A percentile compares a stretch with the other conserved stretches of the same genome.
phyloP scores from a whole-genome alignment of 352 stramenopile species.

The Aphanomyces stellatus region DNA sequence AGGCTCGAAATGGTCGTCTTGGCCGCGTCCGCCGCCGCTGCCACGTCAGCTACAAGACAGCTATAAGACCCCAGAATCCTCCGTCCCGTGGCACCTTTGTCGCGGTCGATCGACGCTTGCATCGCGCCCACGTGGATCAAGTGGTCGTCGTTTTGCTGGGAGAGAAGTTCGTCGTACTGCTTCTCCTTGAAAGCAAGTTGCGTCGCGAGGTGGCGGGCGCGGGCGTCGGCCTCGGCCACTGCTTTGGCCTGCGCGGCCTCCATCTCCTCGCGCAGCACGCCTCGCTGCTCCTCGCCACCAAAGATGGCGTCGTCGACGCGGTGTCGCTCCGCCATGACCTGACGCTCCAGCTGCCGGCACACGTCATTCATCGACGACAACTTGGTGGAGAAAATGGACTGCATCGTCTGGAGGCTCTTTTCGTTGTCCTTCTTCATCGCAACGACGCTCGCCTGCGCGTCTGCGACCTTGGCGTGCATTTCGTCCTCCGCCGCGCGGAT shows the following conservation, averaged over 20 bases:
- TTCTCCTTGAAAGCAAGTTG: slow-evolving; percentile 19
- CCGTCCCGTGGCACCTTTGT: background rate
- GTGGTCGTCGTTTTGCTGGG: slow-evolving; percentile 3
- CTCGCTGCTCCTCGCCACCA: slow-evolving; percentile 29
- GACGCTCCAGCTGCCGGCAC: slow-evolving; percentile 22
- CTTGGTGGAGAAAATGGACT: slow-evolving; percentile 21
- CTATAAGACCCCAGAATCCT: too few relatives aligned
- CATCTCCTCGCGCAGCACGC: slow-evolving; percentile 16
- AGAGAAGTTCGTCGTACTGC: background rate
- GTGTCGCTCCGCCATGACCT: background rate
- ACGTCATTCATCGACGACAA: slow-evolving; percentile 42
- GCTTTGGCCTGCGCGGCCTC: background rate
- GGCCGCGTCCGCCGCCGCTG: background rate
- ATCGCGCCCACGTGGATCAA: background rate
- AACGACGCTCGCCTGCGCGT: slow-evolving; percentile 21
- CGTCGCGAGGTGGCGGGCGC: background rate
- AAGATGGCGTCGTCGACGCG: slow-evolving; percentile 33
- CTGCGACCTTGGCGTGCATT: background rate
- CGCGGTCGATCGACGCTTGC: background rate
- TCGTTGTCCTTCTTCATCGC: slow-evolving; percentile 36
- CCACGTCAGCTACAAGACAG: background rate
- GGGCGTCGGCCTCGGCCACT: slow-evolving; percentile 22
- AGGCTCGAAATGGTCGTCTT: slow-evolving; percentile 22
- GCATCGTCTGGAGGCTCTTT: slow-evolving; percentile 46
- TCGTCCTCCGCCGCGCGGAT: slow-evolving; percentile 22